phyloP scores from a whole-genome alignment of 2,329 filamentous ascomycete genomes.

The Colletotrichum sp. region DNA sequence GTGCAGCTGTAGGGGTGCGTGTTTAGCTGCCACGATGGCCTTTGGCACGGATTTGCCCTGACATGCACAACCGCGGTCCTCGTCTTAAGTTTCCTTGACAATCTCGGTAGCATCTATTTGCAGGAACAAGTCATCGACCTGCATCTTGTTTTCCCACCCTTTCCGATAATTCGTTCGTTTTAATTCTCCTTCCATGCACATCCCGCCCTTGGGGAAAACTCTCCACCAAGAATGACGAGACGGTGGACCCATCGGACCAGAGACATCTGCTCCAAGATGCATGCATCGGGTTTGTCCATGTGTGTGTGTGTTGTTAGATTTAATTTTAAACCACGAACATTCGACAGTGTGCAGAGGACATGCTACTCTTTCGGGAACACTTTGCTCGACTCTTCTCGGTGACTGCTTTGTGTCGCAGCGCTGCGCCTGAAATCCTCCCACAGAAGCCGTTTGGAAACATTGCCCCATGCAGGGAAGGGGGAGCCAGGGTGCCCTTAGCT shows the following conservation, averaged over 20 bases:
- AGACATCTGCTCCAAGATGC: not conserved
- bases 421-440: not conserved
- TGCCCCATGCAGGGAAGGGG: slow-evolving; percentile 3
- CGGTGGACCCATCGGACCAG: not conserved
- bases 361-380: not conserved
- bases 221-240: not conserved
- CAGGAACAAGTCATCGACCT: not conserved
- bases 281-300: not conserved
- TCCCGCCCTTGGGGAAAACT: not conserved
- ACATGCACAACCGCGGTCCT: not conserved
- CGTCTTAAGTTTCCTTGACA: slow-evolving; percentile 10
- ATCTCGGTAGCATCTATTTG: not conserved
- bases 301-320: not conserved
- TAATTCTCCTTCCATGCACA: not conserved
- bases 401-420: not conserved
- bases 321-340: not conserved
- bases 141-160: not conserved
- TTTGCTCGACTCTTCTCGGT: not conserved
- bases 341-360: not conserved
- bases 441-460: slow-evolving; percentile 10
- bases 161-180: not conserved
- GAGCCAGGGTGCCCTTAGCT: not conserved
- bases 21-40: not conserved
- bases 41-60: not conserved
- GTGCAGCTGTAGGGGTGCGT: not conserved